These are phyloP conservation scores for Pythium catenulatum DNA, from an alignment of 352 stramenopile genomes.

Conservation along the genomic window DNA sequence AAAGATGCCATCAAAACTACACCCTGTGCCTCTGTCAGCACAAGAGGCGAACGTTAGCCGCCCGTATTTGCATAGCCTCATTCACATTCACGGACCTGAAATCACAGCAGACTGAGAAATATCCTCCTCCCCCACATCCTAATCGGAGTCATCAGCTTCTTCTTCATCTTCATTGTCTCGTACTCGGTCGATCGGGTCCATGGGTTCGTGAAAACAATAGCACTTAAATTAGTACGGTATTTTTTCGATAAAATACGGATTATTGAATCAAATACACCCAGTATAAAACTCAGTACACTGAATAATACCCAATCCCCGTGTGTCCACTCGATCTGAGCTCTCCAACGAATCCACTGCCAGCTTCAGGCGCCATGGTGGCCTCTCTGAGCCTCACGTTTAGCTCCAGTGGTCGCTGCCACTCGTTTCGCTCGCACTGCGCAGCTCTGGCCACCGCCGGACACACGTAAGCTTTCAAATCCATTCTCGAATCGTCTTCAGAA, in stretches of 20 bases:
- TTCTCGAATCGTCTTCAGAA: background rate
- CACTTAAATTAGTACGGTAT: background rate
- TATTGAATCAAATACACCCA: background rate
- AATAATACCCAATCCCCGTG: background rate
- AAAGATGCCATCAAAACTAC: no score
- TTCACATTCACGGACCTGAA: no score
- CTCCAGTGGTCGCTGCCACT: no score
- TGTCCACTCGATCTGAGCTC: background rate
- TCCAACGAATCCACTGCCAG: background rate
- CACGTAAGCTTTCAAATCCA: background rate
- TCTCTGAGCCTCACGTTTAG: background rate
- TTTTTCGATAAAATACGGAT: background rate
- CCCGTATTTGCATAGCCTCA: no score
- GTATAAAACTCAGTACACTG: background rate
- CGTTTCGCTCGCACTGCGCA: no score
- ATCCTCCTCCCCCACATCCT: no score
- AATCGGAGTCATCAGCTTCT: no score
- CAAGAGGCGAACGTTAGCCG: no score
- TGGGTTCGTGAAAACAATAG: background rate
- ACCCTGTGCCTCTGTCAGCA: no score
- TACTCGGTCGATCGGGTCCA: no score
- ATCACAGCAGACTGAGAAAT: no score
- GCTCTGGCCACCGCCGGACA: background rate
- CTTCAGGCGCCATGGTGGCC: background rate
- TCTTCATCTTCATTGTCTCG: no score